Percentiles rank a stretch among this genome's conserved stretches.
Evolutionary conservation across 164 flowering plant genomes (phyloP).

Genomic region (Brasenia schreberi): DNA sequence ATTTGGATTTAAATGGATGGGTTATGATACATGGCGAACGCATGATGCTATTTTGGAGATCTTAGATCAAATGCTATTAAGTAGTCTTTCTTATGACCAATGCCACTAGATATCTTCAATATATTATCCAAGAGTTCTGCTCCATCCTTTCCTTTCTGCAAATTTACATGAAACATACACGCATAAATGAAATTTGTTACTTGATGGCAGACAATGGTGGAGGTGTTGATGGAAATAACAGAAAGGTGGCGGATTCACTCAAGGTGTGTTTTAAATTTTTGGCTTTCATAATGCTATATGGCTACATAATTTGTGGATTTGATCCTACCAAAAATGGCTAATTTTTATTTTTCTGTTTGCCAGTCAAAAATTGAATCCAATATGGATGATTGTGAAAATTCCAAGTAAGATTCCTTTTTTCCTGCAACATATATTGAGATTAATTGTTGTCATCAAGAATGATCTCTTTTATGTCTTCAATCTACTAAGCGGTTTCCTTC

Average conservation of each 20-base stretch:
- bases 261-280: slow-evolving; percentile 22
- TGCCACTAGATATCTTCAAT: too few species aligned
- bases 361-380: slow-evolving; percentile 30
- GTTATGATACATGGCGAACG: too few species aligned
- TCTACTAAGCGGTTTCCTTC: not conserved
- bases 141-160: too few species aligned
- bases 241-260: slow-evolving; percentile 17
- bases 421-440: not conserved
- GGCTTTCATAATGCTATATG: not conserved
- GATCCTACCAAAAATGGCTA: not conserved
- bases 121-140: too few species aligned
- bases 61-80: too few species aligned
- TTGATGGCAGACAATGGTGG: slow-evolving; percentile 15
- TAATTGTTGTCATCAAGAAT: not conserved
- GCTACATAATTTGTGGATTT: not conserved
- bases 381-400: slow-evolving; percentile 44
- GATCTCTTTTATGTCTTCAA: not conserved
- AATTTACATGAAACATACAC: not conserved
- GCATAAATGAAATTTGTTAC: slow-evolving; percentile 1
- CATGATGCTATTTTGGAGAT: too few species aligned
- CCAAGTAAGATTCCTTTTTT: slow-evolving; percentile 39
- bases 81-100: too few species aligned
- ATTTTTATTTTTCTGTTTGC: slow-evolving; percentile 2
- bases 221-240: slow-evolving; percentile 20
- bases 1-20: too few species aligned